A percentile compares a stretch with the other conserved stretches of the same genome.
phyloP scores from a whole-genome alignment of 768 basidiomycete genomes.

The Leccinum imitatum region DNA sequence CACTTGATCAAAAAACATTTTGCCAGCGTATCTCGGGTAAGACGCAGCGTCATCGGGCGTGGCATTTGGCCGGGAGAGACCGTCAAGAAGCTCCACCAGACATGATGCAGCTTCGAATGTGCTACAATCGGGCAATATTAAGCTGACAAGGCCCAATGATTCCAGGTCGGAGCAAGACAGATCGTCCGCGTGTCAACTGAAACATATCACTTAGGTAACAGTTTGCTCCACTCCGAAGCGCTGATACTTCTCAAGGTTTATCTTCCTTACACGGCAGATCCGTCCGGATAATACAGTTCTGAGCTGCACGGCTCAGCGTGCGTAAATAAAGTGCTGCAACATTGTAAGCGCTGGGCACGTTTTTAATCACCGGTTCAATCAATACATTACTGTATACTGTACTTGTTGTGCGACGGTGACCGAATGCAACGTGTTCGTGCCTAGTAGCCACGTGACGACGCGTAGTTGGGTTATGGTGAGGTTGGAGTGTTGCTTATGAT shows the following conservation, averaged over 20 bases:
- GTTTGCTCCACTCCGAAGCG: constrained; percentile 22
- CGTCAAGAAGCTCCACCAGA: neutral
- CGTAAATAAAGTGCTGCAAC: neutral
- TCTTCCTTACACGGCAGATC: too few species aligned
- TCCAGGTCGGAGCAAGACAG: neutral
- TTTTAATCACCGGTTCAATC: constrained; percentile 1
- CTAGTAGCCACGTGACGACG: constrained; percentile 18
- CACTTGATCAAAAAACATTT: constrained; percentile 10
- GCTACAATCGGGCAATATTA: neutral
- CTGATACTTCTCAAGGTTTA: neutral
- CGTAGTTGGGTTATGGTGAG: neutral
- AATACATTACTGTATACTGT: neutral
- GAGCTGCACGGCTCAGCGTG: neutral
- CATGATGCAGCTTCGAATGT: neutral
- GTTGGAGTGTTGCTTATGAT: neutral
- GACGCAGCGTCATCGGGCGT: neutral
- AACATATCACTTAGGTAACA: constrained; percentile 12
- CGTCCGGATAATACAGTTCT: neutral
- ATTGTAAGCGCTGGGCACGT: neutral
- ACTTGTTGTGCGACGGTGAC: too few species aligned
- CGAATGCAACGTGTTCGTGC: neutral
- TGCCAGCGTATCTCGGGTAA: neutral
- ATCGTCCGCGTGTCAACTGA: constrained; percentile 14
- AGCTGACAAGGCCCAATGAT: neutral
- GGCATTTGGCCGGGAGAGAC: neutral